A percentile compares a stretch with the other conserved stretches of the same genome.
These are phyloP conservation scores for Pseudocercospora musae DNA, from an alignment of 2,329 filamentous ascomycete genomes.

Conservation along the genomic window DNA sequence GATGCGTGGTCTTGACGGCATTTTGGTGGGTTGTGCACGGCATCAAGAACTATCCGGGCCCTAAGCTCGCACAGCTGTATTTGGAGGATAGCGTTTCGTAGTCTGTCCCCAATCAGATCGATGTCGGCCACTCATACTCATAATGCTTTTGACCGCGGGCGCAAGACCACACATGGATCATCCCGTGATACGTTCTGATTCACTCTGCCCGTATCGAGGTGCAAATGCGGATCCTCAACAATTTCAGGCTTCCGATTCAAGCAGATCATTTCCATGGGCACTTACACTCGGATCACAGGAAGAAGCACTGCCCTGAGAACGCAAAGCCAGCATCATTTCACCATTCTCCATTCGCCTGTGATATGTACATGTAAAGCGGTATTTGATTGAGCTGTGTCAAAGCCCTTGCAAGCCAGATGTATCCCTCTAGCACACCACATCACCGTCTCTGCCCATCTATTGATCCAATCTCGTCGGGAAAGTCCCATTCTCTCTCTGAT, in stretches of 20 bases:
- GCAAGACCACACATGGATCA: too few relatives aligned
- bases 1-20: slow-evolving; percentile 46
- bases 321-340: not conserved
- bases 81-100: slow-evolving; percentile 6
- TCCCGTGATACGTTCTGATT: too few relatives aligned
- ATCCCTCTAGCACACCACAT: not conserved
- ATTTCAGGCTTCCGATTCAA: too few relatives aligned
- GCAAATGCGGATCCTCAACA: too few relatives aligned
- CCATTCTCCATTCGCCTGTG: not conserved
- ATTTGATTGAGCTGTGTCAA: not conserved
- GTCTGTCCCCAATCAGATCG: too few relatives aligned
- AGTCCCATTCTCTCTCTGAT: slow-evolving; percentile 71
- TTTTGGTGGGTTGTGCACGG: slow-evolving; percentile 54
- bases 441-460: slow-evolving; percentile 32
- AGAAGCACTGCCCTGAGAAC: too few relatives aligned
- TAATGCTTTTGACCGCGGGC: too few relatives aligned
- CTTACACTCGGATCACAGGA: too few relatives aligned
- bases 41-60: slow-evolving; percentile 48
- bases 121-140: too few relatives aligned
- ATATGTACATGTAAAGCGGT: not conserved
- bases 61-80: slow-evolving; percentile 50
- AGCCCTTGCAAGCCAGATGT: not conserved
- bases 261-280: too few relatives aligned
- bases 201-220: too few relatives aligned
- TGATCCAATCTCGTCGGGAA: slow-evolving; percentile 52